phyloP scores from a whole-genome alignment of 768 basidiomycete genomes.

The Hirschioporus abietinus region DNA sequence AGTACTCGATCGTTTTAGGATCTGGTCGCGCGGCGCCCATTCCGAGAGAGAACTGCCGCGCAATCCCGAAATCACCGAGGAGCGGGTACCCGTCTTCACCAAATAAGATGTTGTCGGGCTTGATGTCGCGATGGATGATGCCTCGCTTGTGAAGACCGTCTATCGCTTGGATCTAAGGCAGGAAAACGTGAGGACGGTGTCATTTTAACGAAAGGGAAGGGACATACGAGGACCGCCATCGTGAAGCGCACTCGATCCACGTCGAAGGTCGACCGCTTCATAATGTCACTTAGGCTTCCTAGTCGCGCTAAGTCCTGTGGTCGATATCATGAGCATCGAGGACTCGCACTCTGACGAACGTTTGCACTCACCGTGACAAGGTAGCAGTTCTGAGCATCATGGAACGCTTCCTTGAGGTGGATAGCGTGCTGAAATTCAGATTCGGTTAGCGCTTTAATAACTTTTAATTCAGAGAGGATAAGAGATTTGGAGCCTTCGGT shows the following conservation, averaged over 20 bases:
- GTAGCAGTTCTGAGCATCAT: background rate
- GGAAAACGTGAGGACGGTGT: background rate
- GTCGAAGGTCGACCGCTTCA: background rate
- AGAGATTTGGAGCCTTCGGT: background rate
- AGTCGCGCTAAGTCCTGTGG: background rate
- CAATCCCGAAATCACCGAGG: background rate
- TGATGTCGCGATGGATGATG: background rate
- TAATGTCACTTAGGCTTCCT: background rate
- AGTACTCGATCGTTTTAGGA: background rate
- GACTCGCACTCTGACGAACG: background rate
- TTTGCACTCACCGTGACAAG: background rate
- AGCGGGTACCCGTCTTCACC: background rate
- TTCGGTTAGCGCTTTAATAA: background rate
- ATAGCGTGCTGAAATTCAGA: background rate
- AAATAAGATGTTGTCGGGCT: background rate
- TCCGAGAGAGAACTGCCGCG: background rate
- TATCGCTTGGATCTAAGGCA: background rate
- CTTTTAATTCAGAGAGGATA: background rate
- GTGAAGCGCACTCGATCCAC: background rate
- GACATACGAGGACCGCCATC: background rate
- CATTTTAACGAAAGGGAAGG: background rate
- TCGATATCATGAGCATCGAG: background rate
- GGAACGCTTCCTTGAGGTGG: background rate
- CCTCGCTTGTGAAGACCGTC: background rate
- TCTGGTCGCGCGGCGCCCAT: background rate